Conservation (phyloP, 1,139 yeast species). For the Kodamaea sp. region DNA sequence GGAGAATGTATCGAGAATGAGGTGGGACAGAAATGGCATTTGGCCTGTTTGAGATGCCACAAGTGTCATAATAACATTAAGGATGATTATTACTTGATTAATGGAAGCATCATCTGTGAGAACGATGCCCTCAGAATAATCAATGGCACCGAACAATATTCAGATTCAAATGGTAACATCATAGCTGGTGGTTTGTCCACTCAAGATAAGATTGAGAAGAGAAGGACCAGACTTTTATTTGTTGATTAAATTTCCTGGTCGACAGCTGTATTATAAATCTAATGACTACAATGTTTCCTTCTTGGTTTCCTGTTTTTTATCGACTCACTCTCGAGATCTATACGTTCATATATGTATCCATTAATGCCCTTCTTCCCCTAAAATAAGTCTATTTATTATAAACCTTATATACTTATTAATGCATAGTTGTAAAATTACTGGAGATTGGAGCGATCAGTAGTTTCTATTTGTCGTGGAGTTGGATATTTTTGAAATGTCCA, state of each 20-base stretch:
- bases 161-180: constrained; percentile 24
- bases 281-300: neutral
- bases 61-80: constrained; percentile 49
- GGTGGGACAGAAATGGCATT: constrained; percentile 64
- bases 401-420: neutral
- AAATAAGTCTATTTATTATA: neutral
- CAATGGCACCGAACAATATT: constrained; percentile 22
- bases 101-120: constrained; percentile 56
- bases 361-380: neutral
- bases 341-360: neutral
- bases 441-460: constrained; percentile 3
- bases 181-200: constrained; percentile 27
- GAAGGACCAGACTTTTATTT: constrained; percentile 45
- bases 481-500: constrained; percentile 3
- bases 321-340: neutral
- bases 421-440: neutral
- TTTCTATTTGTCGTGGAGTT: constrained; percentile 8
- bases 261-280: too few relatives aligned
- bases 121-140: constrained; percentile 34
- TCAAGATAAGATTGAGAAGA: constrained; percentile 42
- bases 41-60: constrained; percentile 59
- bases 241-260: too few relatives aligned
- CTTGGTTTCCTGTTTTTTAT: neutral
- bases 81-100: constrained; percentile 57
- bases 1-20: constrained; percentile 89